Evolutionary conservation across 1,284 basidiomycete species (phyloP).

Genomic region (Boletus hoseneyae): DNA sequence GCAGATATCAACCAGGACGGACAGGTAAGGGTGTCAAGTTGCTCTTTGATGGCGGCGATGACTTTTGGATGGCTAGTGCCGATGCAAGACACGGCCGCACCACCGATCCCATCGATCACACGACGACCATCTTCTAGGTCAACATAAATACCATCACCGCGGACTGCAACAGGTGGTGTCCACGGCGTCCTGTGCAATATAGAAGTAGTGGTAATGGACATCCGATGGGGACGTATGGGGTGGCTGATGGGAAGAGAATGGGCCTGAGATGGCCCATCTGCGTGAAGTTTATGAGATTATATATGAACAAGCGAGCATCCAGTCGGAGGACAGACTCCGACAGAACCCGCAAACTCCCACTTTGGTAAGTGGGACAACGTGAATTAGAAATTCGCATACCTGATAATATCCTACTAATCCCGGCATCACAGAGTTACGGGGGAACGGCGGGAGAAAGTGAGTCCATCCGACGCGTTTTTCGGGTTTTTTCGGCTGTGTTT

Average conservation of each 20-base stretch:
- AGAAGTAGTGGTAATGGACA: constrained; percentile 28
- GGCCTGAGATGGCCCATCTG: neutral
- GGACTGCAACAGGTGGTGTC: constrained; percentile 62
- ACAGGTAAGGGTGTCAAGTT: constrained; percentile 75
- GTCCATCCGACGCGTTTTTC: too few relatives aligned
- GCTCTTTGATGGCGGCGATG: constrained; percentile 68
- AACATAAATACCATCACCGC: constrained; percentile 67
- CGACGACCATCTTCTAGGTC: constrained; percentile 62
- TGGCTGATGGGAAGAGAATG: neutral
- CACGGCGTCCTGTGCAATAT: constrained; percentile 65
- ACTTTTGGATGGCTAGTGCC: constrained; percentile 74
- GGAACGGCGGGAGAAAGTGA: too few relatives aligned
- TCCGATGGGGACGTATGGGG: constrained; percentile 8
- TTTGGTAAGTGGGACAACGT: too few relatives aligned
- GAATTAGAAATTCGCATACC: too few relatives aligned
- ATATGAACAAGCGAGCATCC: neutral
- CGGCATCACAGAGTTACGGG: too few relatives aligned
- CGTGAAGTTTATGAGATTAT: neutral
- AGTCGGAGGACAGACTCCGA: neutral
- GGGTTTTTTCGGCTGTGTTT: too few relatives aligned
- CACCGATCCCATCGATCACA: constrained; percentile 75
- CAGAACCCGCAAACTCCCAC: too few relatives aligned
- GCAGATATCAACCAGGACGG: constrained; percentile 23
- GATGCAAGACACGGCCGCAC: constrained; percentile 79
- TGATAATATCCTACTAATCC: too few relatives aligned